These are phyloP conservation scores for Ophiostoma australiae DNA, from an alignment of 2,329 filamentous ascomycete genomes.

Conservation along the genomic window DNA sequence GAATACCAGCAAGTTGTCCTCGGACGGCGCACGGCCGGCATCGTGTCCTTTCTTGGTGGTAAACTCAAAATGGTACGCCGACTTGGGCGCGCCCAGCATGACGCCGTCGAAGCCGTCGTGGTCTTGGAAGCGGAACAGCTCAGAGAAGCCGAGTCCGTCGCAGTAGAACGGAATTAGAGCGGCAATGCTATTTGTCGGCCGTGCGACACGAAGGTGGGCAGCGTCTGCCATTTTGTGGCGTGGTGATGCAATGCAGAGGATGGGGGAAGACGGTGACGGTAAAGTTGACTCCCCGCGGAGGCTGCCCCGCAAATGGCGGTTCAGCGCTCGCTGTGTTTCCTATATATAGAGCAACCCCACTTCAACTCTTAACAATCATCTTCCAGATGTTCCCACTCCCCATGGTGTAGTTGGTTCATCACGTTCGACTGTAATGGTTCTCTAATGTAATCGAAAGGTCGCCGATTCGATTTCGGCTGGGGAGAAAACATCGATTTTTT, in stretches of 20 bases:
- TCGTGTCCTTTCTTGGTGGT: constrained; percentile 36
- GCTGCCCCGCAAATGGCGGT: not conserved
- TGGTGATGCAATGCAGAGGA: not conserved
- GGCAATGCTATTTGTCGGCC: constrained; percentile 39
- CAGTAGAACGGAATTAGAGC: constrained; percentile 41
- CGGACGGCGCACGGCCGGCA: constrained; percentile 37
- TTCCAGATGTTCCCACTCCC: constrained; percentile 10
- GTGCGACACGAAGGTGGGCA: constrained; percentile 40
- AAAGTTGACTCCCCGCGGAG: too few relatives aligned
- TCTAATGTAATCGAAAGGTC: constrained; percentile 17
- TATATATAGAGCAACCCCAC: not conserved
- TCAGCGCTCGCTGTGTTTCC: not conserved
- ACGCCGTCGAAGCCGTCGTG: constrained; percentile 41
- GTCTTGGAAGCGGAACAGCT: constrained; percentile 35
- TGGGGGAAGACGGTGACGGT: too few relatives aligned
- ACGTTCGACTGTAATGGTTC: constrained; percentile 19
- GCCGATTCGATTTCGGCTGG: constrained; percentile 18
- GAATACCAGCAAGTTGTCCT: constrained; percentile 44
- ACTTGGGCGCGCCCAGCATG: constrained; percentile 36
- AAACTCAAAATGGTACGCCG: constrained; percentile 43
- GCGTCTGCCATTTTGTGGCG: not conserved
- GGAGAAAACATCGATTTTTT: constrained; percentile 13
- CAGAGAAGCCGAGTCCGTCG: constrained; percentile 38
- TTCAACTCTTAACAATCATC: not conserved
- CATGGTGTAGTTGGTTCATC: constrained; percentile 19